Conservation (phyloP, 495 filamentous ascomycete genomes). For the Hypoxylon crocopeplum region DNA sequence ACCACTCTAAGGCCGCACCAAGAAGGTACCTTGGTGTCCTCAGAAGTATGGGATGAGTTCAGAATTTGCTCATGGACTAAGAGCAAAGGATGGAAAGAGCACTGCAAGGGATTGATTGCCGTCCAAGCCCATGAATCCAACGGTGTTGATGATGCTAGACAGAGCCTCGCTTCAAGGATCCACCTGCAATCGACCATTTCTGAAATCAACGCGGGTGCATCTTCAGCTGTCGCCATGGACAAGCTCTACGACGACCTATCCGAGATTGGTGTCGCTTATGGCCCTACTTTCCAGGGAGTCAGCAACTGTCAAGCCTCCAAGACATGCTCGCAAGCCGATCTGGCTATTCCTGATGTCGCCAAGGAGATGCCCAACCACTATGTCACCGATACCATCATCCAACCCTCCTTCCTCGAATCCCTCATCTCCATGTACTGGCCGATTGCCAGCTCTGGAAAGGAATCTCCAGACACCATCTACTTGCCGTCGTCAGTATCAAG, state of each 20-base stretch:
- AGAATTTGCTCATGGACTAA: constrained; percentile 53
- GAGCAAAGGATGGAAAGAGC: constrained; percentile 54
- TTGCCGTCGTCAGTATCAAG: constrained; percentile 50
- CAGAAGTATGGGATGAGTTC: constrained; percentile 55
- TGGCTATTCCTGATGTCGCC: constrained; percentile 57
- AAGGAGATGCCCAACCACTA: constrained; percentile 58
- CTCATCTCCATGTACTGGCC: constrained; percentile 57
- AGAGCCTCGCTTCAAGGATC: constrained; percentile 37
- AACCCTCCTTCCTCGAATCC: constrained; percentile 61
- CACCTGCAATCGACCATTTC: constrained; percentile 38
- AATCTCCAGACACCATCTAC: constrained; percentile 47
- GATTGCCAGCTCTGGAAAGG: constrained; percentile 43
- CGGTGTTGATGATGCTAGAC: constrained; percentile 45
- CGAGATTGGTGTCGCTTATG: constrained; percentile 50
- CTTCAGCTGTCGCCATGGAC: constrained; percentile 31
- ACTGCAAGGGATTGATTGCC: constrained; percentile 53
- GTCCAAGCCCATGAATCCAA: constrained; percentile 43
- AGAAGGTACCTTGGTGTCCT: constrained; percentile 43
- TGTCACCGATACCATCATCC: constrained; percentile 53
- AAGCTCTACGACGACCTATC: constrained; percentile 49
- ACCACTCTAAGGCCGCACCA: constrained; percentile 51
- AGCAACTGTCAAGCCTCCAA: constrained; percentile 48
- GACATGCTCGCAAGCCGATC: constrained; percentile 48
- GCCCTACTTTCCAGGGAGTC: constrained; percentile 55
- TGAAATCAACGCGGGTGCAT: constrained; percentile 30